phyloP scores from a whole-genome alignment of 1,284 basidiomycete genomes.

The Trichosporon ovoides region DNA sequence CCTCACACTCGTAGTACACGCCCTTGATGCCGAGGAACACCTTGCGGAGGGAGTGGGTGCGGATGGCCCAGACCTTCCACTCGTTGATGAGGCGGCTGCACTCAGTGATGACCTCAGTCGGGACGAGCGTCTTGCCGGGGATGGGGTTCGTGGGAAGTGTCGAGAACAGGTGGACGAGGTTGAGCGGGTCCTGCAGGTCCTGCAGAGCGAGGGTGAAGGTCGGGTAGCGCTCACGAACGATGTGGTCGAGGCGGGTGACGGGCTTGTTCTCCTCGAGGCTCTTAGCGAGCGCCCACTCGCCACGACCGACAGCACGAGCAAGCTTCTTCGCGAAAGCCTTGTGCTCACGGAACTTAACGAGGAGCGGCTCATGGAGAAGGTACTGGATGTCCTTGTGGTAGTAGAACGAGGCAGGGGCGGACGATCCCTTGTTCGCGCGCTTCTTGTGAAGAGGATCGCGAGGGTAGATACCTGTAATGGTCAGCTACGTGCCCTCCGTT shows the following conservation, averaged over 20 bases:
- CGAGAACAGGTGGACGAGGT: conserved; percentile 88
- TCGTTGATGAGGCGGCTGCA: conserved; percentile 83
- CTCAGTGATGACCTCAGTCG: conserved; percentile 79
- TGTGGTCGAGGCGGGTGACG: conserved; percentile 83
- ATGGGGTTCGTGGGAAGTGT: conserved; percentile 73
- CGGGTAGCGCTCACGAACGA: conserved; percentile 97
- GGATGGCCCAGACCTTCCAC: conserved; percentile 89
- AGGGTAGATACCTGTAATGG: conserved; percentile 85
- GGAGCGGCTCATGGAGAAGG: conserved; percentile 91
- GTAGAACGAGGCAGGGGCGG: conserved; percentile 95
- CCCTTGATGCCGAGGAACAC: conserved; percentile 98
- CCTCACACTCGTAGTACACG: conserved; percentile 94
- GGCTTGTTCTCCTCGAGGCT: conserved; percentile 90
- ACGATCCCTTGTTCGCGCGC: conserved; percentile 94
- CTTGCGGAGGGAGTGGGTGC: conserved; percentile 77
- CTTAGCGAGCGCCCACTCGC: conserved; percentile 93
- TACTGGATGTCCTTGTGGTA: conserved; percentile 98
- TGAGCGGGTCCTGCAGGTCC: conserved; percentile 96
- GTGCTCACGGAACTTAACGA: conserved; percentile 93
- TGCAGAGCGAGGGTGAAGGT: conserved; percentile 93
- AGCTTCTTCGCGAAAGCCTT: conserved; percentile 99
- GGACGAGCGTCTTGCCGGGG: conserved; percentile 59
- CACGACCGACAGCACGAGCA: conserved; percentile 82
- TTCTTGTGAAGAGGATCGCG: conserved; percentile 89
- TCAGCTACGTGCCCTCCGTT: no score